Percentiles rank a stretch among this genome's conserved stretches.
These are phyloP conservation scores for Heteromeles arbutifolia DNA, from an alignment of 306 rosid genomes.

Conservation along the genomic window DNA sequence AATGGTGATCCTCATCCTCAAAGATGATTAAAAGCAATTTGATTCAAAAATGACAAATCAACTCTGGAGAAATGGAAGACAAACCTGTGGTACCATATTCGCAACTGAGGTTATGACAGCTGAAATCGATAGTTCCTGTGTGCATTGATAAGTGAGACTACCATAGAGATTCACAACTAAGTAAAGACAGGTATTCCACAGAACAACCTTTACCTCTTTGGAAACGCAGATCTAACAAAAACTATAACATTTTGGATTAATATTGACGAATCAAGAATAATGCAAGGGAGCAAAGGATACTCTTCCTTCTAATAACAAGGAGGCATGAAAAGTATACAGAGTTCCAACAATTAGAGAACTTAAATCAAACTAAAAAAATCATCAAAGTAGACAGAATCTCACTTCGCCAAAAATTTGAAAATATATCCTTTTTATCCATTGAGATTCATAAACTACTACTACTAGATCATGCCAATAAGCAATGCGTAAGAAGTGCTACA, in stretches of 20 bases:
- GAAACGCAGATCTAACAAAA: neutral
- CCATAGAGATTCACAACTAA: neutral
- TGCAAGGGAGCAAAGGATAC: neutral
- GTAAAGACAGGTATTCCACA: neutral
- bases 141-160: too few relatives aligned
- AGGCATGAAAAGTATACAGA: neutral
- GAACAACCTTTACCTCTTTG: neutral
- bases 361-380: neutral
- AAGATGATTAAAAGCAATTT: too few relatives aligned
- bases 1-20: too few relatives aligned
- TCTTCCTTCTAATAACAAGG: neutral
- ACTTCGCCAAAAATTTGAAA: neutral
- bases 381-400: neutral
- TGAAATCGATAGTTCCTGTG: too few relatives aligned
- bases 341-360: neutral
- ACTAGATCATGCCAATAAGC: neutral
- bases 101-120: too few relatives aligned
- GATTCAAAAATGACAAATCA: too few relatives aligned
- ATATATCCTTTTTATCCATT: neutral
- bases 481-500: slow-evolving; percentile 10
- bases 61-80: too few relatives aligned
- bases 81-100: too few relatives aligned
- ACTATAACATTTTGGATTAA: neutral
- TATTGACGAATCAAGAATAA: neutral
- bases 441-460: neutral